Conservation (phyloP, 2,329 filamentous ascomycete genomes). For the Aspergillus sp. region DNA sequence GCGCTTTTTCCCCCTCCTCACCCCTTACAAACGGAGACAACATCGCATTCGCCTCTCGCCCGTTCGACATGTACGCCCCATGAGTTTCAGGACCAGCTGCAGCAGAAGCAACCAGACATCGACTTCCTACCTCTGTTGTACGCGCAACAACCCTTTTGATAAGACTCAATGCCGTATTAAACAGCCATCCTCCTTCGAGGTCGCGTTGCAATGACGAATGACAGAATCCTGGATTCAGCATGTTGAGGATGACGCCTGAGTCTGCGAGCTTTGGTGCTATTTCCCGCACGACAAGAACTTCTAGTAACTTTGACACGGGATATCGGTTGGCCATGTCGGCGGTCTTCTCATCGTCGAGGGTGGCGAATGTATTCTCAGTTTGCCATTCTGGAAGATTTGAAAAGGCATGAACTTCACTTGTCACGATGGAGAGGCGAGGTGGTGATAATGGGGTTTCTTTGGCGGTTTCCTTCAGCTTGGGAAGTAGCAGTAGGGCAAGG, state of each 20-base stretch:
- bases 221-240: conserved; percentile 48
- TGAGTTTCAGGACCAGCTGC: conserved; percentile 38
- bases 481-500: conserved; percentile 18
- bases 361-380: conserved; percentile 25
- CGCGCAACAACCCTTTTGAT: background rate
- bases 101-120: conserved; percentile 39
- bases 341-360: conserved; percentile 23
- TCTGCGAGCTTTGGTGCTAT: conserved; percentile 7
- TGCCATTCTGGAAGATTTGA: conserved; percentile 26
- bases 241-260: conserved; percentile 42
- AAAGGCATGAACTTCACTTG: conserved; percentile 34
- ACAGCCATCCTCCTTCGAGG: background rate
- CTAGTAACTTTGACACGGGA: conserved; percentile 39
- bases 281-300: conserved; percentile 36
- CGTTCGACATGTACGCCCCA: conserved; percentile 44
- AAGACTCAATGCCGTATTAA: conserved; percentile 24
- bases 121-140: conserved; percentile 41
- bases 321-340: conserved; percentile 36
- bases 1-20: conserved; percentile 32
- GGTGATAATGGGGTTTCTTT: conserved; percentile 17
- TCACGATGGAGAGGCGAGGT: conserved; percentile 27
- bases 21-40: conserved; percentile 36
- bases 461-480: conserved; percentile 32
- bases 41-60: conserved; percentile 17
- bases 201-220: background rate